A percentile compares a stretch with the other conserved stretches of the same genome.
These are phyloP conservation scores for Pythium periplocum DNA, from an alignment of 352 stramenopile species.

Conservation along the genomic window DNA sequence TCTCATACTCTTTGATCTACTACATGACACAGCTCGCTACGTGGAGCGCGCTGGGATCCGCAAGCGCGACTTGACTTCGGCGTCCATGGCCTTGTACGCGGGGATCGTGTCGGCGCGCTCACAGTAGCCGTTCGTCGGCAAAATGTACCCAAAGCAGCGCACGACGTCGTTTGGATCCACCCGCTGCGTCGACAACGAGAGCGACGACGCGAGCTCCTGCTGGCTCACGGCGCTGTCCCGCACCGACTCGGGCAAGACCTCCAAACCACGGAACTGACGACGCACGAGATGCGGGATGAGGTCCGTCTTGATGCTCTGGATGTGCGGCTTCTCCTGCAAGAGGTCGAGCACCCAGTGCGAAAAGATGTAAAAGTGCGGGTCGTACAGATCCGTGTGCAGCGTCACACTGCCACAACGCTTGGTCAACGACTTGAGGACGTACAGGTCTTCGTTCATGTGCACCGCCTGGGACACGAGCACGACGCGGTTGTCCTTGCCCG, in stretches of 20 bases:
- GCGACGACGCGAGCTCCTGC: conserved; percentile 52
- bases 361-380: conserved; percentile 84
- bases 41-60: conserved; percentile 49
- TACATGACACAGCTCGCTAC: not conserved
- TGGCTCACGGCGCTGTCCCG: conserved; percentile 46
- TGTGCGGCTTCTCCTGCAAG: conserved; percentile 79
- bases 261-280: conserved; percentile 65
- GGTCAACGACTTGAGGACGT: conserved; percentile 69
- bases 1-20: conserved; percentile 22
- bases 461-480: conserved; percentile 65
- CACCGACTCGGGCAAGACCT: conserved; percentile 49
- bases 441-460: conserved; percentile 80
- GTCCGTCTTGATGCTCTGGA: conserved; percentile 80
- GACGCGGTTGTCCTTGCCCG: conserved; percentile 62
- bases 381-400: conserved; percentile 76
- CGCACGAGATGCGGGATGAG: conserved; percentile 72
- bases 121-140: conserved; percentile 71
- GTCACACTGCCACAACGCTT: conserved; percentile 68
- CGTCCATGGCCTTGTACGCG: conserved; percentile 70
- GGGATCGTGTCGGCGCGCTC: conserved; percentile 72
- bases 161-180: conserved; percentile 64
- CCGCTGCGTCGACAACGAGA: conserved; percentile 48
- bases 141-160: conserved; percentile 68
- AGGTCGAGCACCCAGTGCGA: conserved; percentile 78
- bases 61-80: conserved; percentile 63